These are phyloP conservation scores for Hyphopichia fennica DNA, from an alignment of 1,139 yeast genomes.

Conservation along the genomic window DNA sequence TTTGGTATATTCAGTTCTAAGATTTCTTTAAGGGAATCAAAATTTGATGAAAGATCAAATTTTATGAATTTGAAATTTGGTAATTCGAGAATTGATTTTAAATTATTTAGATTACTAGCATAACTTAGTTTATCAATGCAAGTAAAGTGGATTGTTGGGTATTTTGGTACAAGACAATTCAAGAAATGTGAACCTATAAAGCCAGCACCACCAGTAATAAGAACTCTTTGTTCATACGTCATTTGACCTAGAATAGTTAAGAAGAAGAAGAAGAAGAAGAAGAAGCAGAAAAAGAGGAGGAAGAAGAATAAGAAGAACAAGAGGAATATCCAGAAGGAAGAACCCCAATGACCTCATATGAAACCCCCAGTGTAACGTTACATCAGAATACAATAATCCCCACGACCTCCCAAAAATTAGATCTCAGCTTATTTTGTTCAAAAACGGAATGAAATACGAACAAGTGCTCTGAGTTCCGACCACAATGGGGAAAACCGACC, in stretches of 20 bases:
- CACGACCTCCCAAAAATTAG: not conserved
- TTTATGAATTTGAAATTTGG: conserved; percentile 24
- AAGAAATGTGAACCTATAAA: conserved; percentile 56
- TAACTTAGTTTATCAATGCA: conserved; percentile 52
- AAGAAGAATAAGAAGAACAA: not conserved
- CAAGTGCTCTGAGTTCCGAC: too few relatives aligned
- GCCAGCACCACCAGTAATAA: conserved; percentile 63
- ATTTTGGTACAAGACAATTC: conserved; percentile 33
- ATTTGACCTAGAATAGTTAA: not conserved
- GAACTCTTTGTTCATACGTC: conserved; percentile 22
- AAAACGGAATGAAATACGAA: not conserved
- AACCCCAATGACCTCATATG: not conserved
- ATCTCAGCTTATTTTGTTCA: not conserved
- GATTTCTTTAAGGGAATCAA: conserved; percentile 11
- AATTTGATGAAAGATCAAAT: conserved; percentile 39
- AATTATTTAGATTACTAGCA: conserved; percentile 20
- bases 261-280: not conserved
- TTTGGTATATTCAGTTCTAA: conserved; percentile 18
- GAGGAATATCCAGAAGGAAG: not conserved
- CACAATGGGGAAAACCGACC: too few relatives aligned
- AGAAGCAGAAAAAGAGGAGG: not conserved
- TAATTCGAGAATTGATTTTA: conserved; percentile 25
- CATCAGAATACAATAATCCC: not conserved
- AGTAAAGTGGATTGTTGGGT: conserved; percentile 40
- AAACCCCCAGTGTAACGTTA: conserved; percentile 12